phyloP scores from a whole-genome alignment of 2,329 filamentous ascomycete genomes.

The Bisporella sp. region DNA sequence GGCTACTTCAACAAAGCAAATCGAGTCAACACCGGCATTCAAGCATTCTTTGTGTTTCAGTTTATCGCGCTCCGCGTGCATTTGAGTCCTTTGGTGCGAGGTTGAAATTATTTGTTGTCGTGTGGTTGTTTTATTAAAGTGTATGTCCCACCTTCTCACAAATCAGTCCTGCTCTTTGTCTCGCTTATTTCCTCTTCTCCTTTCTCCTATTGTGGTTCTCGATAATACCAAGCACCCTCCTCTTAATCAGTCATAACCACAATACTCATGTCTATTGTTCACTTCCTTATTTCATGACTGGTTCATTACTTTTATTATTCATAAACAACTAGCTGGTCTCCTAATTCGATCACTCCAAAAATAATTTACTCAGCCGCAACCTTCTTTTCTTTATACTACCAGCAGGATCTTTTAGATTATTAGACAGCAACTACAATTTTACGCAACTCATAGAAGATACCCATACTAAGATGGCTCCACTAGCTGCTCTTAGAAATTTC shows the following conservation, averaged over 20 bases:
- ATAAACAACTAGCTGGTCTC: conserved; percentile 1
- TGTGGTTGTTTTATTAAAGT: no score
- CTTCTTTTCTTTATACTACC: background rate
- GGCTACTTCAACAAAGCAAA: conserved; percentile 21
- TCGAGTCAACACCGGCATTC: conserved; percentile 8
- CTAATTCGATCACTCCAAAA: conserved; percentile 7
- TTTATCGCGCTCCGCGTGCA: no score
- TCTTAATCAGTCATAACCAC: conserved; percentile 3
- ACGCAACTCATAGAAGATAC: conserved; percentile 5
- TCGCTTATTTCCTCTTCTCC: conserved; percentile 11
- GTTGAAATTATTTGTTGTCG: background rate
- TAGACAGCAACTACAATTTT: conserved; percentile 1
- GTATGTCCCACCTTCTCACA: no score
- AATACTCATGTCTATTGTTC: conserved; percentile 14
- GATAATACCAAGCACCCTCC: conserved; percentile 13
- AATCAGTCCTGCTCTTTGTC: conserved; percentile 12
- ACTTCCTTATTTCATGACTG: conserved; percentile 10
- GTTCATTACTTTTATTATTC: conserved; percentile 3
- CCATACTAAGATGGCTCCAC: conserved; percentile 25
- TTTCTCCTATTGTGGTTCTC: conserved; percentile 17
- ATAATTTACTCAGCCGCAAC: background rate
- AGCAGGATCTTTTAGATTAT: background rate
- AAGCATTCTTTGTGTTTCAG: no score
- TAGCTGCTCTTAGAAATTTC: conserved; percentile 25
- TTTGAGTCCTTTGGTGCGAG: conserved; percentile 8